phyloP scores from a whole-genome alignment of 2,329 filamentous ascomycete genomes.

The Ceratocystis harringtonii region DNA sequence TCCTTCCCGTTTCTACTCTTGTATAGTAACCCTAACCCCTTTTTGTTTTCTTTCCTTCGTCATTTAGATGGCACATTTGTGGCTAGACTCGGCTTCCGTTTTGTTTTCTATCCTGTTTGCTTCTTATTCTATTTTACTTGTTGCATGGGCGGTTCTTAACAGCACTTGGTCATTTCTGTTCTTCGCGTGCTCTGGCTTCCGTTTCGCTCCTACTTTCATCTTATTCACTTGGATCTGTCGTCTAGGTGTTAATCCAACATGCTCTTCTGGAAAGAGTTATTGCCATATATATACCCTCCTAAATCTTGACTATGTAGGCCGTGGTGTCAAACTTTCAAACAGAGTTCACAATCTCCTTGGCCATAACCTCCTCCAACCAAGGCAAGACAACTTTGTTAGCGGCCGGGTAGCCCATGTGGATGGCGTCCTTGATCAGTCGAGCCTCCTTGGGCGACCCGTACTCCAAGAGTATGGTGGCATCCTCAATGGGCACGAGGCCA shows the following conservation, averaged over 20 bases:
- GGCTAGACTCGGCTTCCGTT: background rate
- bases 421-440: constrained; percentile 40
- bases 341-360: background rate
- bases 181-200: too few species aligned
- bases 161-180: background rate
- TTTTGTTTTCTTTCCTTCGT: background rate
- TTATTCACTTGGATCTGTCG: background rate
- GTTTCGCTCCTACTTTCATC: background rate
- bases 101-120: background rate
- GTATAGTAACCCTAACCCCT: background rate
- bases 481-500: constrained; percentile 53
- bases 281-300: background rate
- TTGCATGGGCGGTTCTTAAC: constrained; percentile 18
- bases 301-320: background rate
- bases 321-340: background rate
- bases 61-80: background rate
- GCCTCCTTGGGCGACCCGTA: constrained; percentile 51
- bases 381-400: constrained; percentile 43
- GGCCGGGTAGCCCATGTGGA: constrained; percentile 55
- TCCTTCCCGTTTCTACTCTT: background rate
- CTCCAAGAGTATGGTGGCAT: constrained; percentile 49
- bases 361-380: constrained; percentile 45
- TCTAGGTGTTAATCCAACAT: constrained; percentile 1
- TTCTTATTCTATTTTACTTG: background rate
- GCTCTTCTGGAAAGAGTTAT: constrained; percentile 4